Evolutionary conservation across 768 basidiomycete genomes (phyloP).

Genomic region (Pulveroboletus sp.): DNA sequence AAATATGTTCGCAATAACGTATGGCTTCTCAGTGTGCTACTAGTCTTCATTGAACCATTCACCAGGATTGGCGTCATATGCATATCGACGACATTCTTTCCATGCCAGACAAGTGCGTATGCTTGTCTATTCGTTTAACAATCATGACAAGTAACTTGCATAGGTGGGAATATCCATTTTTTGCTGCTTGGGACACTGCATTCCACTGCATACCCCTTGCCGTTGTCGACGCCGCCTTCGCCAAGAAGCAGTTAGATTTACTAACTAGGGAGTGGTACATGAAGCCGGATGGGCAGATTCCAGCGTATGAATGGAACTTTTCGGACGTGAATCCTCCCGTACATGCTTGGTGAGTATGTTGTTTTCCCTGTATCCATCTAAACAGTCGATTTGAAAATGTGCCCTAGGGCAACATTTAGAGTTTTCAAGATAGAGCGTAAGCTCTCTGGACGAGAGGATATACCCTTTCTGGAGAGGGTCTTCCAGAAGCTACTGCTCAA

Average conservation of each 20-base stretch:
- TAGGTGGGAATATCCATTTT: slow-evolving; percentile 99
- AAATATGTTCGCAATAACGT: slow-evolving; percentile 82
- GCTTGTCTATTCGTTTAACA: not conserved
- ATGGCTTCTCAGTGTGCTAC: slow-evolving; percentile 18
- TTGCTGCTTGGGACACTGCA: slow-evolving; percentile 98
- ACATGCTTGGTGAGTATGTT: slow-evolving; percentile 75
- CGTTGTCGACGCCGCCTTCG: slow-evolving; percentile 90
- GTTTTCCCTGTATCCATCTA: not conserved
- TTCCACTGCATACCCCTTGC: slow-evolving; percentile 99
- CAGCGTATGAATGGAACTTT: slow-evolving; percentile 99
- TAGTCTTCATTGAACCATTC: not conserved
- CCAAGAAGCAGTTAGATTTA: slow-evolving; percentile 95
- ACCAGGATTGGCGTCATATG: slow-evolving; percentile 91
- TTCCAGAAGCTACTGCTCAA: slow-evolving; percentile 97
- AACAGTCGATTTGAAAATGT: not conserved
- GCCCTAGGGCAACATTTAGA: slow-evolving; percentile 83
- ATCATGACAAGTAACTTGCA: slow-evolving; percentile 4
- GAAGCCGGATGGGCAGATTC: slow-evolving; percentile 98
- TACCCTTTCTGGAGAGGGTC: slow-evolving; percentile 91
- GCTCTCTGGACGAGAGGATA: slow-evolving; percentile 83
- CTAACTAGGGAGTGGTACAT: slow-evolving; percentile 99
- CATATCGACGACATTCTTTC: slow-evolving; percentile 94
- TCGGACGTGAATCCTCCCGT: slow-evolving; percentile 98
- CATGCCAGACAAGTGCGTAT: slow-evolving; percentile 93
- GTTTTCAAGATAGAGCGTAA: slow-evolving; percentile 99